Conservation (phyloP, 306 rosid species). For the Trifolium repens region DNA sequence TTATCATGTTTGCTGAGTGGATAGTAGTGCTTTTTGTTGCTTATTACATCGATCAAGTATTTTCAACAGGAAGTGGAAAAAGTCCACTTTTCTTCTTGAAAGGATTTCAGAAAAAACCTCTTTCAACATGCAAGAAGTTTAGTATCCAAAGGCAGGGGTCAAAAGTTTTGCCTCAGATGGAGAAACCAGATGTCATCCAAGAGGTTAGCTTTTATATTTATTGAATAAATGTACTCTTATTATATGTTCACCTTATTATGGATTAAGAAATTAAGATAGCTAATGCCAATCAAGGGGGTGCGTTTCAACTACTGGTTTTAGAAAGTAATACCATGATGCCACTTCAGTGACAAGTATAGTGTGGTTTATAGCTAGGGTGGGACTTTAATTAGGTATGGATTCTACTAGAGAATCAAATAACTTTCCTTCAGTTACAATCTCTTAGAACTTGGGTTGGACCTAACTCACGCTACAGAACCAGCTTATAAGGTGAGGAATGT, state of each 20-base stretch:
- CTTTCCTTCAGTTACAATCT: background rate
- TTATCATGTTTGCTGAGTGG: constrained; percentile 83
- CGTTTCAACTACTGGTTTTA: background rate
- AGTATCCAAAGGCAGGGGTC: constrained; percentile 57
- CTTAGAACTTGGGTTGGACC: background rate
- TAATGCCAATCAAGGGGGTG: constrained; percentile 19
- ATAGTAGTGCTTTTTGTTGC: constrained; percentile 58
- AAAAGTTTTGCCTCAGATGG: constrained; percentile 65
- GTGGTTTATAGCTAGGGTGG: background rate
- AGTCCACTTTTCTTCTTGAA: constrained; percentile 63
- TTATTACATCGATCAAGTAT: constrained; percentile 66
- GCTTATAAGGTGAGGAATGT: background rate
- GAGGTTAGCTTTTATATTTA: constrained; percentile 60
- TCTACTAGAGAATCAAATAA: constrained; percentile 26
- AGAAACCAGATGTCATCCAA: constrained; percentile 70
- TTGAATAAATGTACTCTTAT: background rate
- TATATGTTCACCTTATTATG: constrained; percentile 2
- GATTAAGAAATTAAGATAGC: constrained; percentile 56
- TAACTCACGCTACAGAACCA: background rate
- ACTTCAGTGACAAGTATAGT: background rate
- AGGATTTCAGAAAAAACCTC: constrained; percentile 53
- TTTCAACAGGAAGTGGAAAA: constrained; percentile 60
- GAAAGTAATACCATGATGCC: background rate
- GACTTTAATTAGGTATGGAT: background rate
- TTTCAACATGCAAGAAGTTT: constrained; percentile 46